Conservation (phyloP, 345 rosid genomes). For the Boechera retrofracta region DNA sequence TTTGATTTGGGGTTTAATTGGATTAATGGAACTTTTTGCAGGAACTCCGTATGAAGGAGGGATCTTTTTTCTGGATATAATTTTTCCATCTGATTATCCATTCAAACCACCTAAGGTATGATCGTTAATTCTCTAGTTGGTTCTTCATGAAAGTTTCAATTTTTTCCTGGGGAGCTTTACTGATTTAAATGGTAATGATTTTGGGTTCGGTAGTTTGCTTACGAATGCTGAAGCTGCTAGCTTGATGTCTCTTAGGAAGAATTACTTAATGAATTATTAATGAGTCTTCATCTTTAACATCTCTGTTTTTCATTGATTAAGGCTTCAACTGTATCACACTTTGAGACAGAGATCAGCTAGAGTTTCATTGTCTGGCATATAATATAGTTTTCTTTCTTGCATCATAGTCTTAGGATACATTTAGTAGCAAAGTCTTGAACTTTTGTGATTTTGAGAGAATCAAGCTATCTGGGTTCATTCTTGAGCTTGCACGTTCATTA, state of each 20-base stretch:
- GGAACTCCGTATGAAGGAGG: conserved; percentile 95
- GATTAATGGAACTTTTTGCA: conserved; percentile 25
- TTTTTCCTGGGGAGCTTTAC: background rate
- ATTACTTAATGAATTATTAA: background rate
- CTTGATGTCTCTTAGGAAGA: conserved; percentile 5
- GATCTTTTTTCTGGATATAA: conserved; percentile 77
- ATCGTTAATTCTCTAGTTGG: background rate
- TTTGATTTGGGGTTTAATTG: background rate
- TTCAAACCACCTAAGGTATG: conserved; percentile 90
- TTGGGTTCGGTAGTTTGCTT: conserved; percentile 9
- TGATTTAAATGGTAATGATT: background rate
- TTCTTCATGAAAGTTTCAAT: background rate
- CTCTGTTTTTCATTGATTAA: background rate
- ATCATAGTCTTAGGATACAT: background rate
- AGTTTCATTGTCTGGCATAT: background rate
- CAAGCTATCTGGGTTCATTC: background rate
- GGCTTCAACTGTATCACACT: conserved; percentile 15
- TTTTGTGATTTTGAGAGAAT: background rate
- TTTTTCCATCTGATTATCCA: conserved; percentile 85
- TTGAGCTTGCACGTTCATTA: background rate
- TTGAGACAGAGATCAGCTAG: conserved; percentile 2
- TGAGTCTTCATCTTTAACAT: background rate
- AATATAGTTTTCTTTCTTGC: background rate
- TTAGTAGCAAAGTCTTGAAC: conserved; percentile 2
- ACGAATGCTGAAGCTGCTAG: background rate